phyloP scores from a whole-genome alignment of 2,329 filamentous ascomycete species.

The Fusarium burgessii region DNA sequence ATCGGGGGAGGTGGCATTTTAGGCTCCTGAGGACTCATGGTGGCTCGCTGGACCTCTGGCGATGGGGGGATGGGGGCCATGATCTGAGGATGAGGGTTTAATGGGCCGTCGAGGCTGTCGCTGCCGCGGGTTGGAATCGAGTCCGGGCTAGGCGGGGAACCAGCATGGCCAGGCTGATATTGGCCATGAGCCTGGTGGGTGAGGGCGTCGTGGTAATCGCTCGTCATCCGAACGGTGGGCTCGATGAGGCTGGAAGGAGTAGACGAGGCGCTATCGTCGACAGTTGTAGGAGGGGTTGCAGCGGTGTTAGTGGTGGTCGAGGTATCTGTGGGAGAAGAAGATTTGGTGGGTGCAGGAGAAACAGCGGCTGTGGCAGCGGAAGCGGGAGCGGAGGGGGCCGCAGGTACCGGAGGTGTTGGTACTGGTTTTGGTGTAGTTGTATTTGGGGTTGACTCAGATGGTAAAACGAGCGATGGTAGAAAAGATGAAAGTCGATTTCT shows the following conservation, averaged over 20 bases:
- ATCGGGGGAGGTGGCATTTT: constrained; percentile 23
- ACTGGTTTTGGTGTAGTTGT: constrained; percentile 37
- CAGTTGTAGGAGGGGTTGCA: constrained; percentile 37
- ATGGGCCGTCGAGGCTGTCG: constrained; percentile 38
- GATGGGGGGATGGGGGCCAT: constrained; percentile 49
- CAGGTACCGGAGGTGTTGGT: constrained; percentile 33
- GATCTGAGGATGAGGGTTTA: constrained; percentile 44
- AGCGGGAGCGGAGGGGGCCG: constrained; percentile 36
- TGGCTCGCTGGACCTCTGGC: constrained; percentile 44
- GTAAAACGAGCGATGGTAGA: constrained; percentile 54
- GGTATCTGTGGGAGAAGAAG: constrained; percentile 43
- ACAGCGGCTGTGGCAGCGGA: constrained; percentile 24
- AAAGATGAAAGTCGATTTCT: constrained; percentile 52
- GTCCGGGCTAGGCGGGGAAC: constrained; percentile 32
- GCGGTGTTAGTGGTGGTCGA: constrained; percentile 40
- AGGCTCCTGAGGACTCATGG: constrained; percentile 42
- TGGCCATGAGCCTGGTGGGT: constrained; percentile 23
- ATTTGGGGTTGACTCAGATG: constrained; percentile 45
- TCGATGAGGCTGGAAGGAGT: constrained; percentile 43
- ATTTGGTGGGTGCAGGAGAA: constrained; percentile 41
- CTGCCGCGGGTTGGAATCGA: constrained; percentile 20
- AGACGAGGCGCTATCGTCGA: constrained; percentile 43
- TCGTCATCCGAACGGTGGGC: constrained; percentile 37
- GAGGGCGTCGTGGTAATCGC: constrained; percentile 35
- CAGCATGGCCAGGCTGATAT: constrained; percentile 10